Percentiles rank a stretch among this genome's conserved stretches.
These are phyloP conservation scores for Pythium rishiriense DNA, from an alignment of 352 stramenopile genomes.

Conservation along the genomic window DNA sequence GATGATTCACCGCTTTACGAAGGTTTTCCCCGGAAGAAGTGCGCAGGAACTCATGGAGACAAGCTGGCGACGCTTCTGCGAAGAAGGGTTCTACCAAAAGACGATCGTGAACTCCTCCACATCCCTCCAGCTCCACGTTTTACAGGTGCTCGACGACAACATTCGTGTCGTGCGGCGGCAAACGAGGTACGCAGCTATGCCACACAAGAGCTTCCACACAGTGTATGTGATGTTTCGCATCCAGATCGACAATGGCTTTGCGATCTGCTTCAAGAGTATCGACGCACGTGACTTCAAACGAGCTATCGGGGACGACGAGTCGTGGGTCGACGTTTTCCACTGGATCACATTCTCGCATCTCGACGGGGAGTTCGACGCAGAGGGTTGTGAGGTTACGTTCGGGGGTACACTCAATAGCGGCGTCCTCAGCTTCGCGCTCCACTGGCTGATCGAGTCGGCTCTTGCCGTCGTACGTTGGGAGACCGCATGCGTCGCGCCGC, in stretches of 20 bases:
- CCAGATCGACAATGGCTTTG: constrained; percentile 60
- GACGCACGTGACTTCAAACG: constrained; percentile 38
- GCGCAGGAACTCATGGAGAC: constrained; percentile 20
- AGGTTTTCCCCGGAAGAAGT: background rate
- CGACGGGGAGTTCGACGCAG: background rate
- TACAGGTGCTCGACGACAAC: constrained; percentile 20
- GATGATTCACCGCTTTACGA: constrained; percentile 27
- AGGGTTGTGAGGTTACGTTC: constrained; percentile 25
- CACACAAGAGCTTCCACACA: constrained; percentile 38
- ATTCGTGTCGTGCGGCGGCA: constrained; percentile 17
- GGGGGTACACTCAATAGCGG: constrained; percentile 17
- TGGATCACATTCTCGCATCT: constrained; percentile 21
- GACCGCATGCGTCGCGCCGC: constrained; percentile 16
- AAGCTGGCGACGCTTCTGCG: constrained; percentile 19
- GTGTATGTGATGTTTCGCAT: constrained; percentile 75
- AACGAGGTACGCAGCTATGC: constrained; percentile 21
- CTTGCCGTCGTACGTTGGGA: constrained; percentile 28
- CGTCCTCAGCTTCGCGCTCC: constrained; percentile 13
- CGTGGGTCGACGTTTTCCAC: constrained; percentile 28
- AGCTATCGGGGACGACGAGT: constrained; percentile 20
- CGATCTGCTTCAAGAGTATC: constrained; percentile 71
- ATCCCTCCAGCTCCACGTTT: constrained; percentile 17
- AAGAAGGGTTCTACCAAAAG: constrained; percentile 23
- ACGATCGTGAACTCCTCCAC: constrained; percentile 26
- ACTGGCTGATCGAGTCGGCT: constrained; percentile 29